Base-by-base conservation (phyloP, 495 filamentous ascomycete genomes). In the Glonium stellatum region DNA sequence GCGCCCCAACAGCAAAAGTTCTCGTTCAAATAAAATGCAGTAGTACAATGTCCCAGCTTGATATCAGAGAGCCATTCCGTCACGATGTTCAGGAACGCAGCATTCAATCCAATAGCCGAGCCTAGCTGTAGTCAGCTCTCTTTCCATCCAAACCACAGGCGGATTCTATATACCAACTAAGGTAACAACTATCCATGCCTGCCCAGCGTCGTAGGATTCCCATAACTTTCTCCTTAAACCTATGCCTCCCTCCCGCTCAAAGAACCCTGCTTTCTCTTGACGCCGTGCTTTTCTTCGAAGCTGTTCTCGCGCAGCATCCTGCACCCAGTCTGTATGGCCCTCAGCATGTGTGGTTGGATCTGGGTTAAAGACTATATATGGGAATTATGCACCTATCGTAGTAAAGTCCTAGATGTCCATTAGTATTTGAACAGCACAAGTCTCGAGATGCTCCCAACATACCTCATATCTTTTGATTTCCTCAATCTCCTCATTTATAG, bases 1-100 rank as follows among this genome's bases (percentile, higher is more conserved):
- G 92, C 86, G 9, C 95, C 93, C 93, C 92, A 97, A 72, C 93
- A 98, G 75, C 93, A 98, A 71, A 98, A 98, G 69, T 87, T 87
- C 77, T 98, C 90, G 75, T 98, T 98, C 18, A 98, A 78, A 73
- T 98, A 98, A 73, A 97, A 98, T 35, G 86, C 92, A 1, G 91
- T 96, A 2, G 84, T 88, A 76, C 93, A 98, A 73, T 95, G 85
- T 25, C 93, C 93, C 53, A 92, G 80, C 75, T 97, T 97, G 68
- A 97, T 85, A 75, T 98, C 93, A 54, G 90, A 88, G 48, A 98
- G 73, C 93, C 93, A 98, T 70, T 98, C 93, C 22, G 93, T 97
- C 55, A 93, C 82, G 62, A 98, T 97, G 71, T 96, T 98, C 54
- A 98, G 74, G 63, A 97, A 85, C 1, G 88, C 95, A 19, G 93